Conservation (phyloP, 164 flowering plant genomes). For the Stephania japonica region DNA sequence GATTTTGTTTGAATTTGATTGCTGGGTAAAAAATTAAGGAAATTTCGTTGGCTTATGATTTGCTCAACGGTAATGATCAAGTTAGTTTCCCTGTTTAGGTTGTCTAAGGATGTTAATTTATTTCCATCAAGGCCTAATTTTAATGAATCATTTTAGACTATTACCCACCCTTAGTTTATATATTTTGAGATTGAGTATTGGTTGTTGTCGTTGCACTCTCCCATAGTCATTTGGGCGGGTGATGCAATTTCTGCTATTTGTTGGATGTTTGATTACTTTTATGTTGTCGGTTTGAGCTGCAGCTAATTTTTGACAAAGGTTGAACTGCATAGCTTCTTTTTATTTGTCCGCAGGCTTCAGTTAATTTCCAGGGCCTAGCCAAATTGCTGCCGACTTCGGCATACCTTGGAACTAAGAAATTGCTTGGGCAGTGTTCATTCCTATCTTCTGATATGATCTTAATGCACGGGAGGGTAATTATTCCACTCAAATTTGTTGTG, state of each 20-base stretch:
- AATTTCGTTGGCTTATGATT: not conserved
- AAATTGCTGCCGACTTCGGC: constrained; percentile 16
- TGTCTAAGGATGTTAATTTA: not conserved
- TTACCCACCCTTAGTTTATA: too few relatives aligned
- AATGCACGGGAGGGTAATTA: constrained; percentile 36
- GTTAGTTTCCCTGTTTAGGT: not conserved
- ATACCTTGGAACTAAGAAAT: constrained; percentile 17
- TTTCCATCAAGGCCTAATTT: not conserved
- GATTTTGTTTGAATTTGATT: not conserved
- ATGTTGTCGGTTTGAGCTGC: not conserved
- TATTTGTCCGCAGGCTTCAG: constrained; percentile 26
- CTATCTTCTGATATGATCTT: constrained; percentile 15
- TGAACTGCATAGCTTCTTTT: not conserved
- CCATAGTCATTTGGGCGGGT: not conserved
- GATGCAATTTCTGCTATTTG: not conserved
- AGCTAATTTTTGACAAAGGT: not conserved
- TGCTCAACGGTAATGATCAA: not conserved
- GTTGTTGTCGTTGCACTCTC: not conserved
- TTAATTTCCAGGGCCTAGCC: constrained; percentile 18
- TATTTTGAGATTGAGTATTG: too few relatives aligned
- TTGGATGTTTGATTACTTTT: not conserved
- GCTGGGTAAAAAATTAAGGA: not conserved
- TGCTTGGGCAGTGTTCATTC: constrained; percentile 12
- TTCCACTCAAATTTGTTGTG: too few relatives aligned
- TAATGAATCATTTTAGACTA: too few relatives aligned